Evolutionary conservation across 1,139 yeast species (phyloP).

Genomic region (Saccharomyces hybrid): DNA sequence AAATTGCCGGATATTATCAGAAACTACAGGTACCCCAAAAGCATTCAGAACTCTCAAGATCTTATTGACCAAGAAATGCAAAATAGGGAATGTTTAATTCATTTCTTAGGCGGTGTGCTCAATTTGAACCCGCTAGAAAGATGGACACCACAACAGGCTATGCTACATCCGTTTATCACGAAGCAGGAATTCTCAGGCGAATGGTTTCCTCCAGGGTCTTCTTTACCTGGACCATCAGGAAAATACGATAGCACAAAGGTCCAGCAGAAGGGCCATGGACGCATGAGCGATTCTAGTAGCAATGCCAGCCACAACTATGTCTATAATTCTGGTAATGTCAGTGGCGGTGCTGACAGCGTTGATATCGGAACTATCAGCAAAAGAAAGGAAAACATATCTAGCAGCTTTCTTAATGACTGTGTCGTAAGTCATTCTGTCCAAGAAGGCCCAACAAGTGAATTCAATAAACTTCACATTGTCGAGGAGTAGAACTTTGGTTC

Average conservation of each 20-base stretch:
- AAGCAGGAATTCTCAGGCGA: constrained; percentile 39
- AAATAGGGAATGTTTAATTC: constrained; percentile 64
- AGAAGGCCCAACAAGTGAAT: constrained; percentile 18
- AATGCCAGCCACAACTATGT: not conserved
- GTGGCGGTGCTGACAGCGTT: not conserved
- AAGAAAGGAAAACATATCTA: not conserved
- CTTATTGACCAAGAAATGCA: constrained; percentile 63
- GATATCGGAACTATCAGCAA: not conserved
- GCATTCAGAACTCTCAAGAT: constrained; percentile 56
- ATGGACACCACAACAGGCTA: constrained; percentile 95
- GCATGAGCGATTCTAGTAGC: constrained; percentile 8
- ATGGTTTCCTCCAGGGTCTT: constrained; percentile 43
- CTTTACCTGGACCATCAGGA: constrained; percentile 8
- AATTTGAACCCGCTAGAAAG: constrained; percentile 88
- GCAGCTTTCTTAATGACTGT: not conserved
- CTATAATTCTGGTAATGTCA: not conserved
- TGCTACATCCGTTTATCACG: constrained; percentile 82
- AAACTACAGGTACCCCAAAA: constrained; percentile 67
- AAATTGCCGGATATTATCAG: constrained; percentile 65
- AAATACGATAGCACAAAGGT: not conserved
- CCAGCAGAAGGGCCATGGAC: not conserved
- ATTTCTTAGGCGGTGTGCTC: constrained; percentile 69
- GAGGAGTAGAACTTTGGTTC: constrained; percentile 7
- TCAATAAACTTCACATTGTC: constrained; percentile 13
- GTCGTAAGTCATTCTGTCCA: constrained; percentile 12